Conservation (phyloP, 2,329 filamentous ascomycete genomes). For the Pseudocercospora ulei region DNA sequence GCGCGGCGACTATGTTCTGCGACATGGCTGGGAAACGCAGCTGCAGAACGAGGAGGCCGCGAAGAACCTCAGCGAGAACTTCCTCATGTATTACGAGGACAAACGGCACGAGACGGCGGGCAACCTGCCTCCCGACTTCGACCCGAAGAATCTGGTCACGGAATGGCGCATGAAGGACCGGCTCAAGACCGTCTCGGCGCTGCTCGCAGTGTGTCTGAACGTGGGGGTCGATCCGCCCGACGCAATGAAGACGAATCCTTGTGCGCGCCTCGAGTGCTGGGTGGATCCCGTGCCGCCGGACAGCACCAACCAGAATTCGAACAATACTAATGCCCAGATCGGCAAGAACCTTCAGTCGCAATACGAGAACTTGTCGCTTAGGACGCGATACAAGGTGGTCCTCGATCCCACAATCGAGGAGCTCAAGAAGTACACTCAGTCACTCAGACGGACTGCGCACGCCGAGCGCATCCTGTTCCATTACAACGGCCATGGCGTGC, state of each 20-base stretch:
- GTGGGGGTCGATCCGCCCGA: slow-evolving; percentile 96
- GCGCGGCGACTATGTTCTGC: slow-evolving; percentile 37
- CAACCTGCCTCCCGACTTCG: slow-evolving; percentile 56
- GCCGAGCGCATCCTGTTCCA: slow-evolving; percentile 95
- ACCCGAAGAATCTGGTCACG: slow-evolving; percentile 47
- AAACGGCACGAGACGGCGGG: slow-evolving; percentile 94
- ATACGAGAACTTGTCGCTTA: slow-evolving; percentile 87
- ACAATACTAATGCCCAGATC: slow-evolving; percentile 62
- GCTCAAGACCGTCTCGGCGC: slow-evolving; percentile 90
- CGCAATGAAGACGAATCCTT: slow-evolving; percentile 88
- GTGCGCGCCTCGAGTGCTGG: slow-evolving; percentile 92
- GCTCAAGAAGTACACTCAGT: slow-evolving; percentile 91
- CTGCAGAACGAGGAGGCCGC: slow-evolving; percentile 79
- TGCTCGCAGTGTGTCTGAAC: slow-evolving; percentile 87
- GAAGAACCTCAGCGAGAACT: slow-evolving; percentile 68
- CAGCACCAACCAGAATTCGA: slow-evolving; percentile 28
- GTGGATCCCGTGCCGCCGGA: slow-evolving; percentile 71
- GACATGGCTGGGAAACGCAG: slow-evolving; percentile 88
- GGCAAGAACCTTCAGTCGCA: slow-evolving; percentile 92
- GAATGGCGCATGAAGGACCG: slow-evolving; percentile 98
- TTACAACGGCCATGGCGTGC: slow-evolving; percentile 96
- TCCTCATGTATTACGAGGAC: slow-evolving; percentile 99
- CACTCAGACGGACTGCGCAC: slow-evolving; percentile 81
- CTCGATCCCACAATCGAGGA: slow-evolving; percentile 94
- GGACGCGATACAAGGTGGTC: slow-evolving; percentile 96